Evolutionary conservation across 805 yeast species (phyloP).

Genomic region (Metschnikowia similis): DNA sequence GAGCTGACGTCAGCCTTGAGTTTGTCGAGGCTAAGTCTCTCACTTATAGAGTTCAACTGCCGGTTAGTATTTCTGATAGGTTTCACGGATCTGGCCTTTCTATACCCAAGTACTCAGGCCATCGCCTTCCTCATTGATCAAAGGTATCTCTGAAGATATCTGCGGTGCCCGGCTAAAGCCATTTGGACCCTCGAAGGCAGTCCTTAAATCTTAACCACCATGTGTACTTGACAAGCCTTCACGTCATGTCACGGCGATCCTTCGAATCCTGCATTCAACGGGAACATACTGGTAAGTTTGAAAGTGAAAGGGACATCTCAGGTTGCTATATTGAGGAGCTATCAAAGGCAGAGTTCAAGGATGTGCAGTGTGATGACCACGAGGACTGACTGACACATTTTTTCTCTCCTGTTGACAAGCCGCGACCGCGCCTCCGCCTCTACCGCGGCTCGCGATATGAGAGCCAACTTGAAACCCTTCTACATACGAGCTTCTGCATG

Average conservation of each 20-base stretch:
- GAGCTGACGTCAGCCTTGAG: slow-evolving; percentile 28
- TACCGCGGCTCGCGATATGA: not conserved
- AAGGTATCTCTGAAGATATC: too few relatives aligned
- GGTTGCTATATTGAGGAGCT: not conserved
- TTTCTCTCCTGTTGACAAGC: not conserved
- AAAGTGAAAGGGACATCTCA: slow-evolving; percentile 28
- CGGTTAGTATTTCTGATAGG: slow-evolving; percentile 2
- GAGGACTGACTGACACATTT: not conserved
- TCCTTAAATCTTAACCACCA: not conserved
- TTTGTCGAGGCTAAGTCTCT: slow-evolving; percentile 23
- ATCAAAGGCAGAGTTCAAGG: not conserved
- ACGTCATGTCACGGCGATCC: not conserved
- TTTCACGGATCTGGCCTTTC: not conserved
- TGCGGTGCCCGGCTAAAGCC: not conserved
- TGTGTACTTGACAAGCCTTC: not conserved
- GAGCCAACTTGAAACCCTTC: not conserved
- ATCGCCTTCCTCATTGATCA: not conserved
- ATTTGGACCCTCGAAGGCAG: not conserved
- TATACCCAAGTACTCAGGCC: not conserved
- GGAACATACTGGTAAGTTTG: slow-evolving; percentile 37
- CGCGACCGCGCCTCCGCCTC: slow-evolving; percentile 3
- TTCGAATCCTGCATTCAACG: not conserved
- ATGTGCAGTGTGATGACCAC: not conserved
- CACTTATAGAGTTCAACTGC: slow-evolving; percentile 13
- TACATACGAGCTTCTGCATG: not conserved